These are phyloP conservation scores for Alternaria rosae DNA, from an alignment of 2,329 filamentous ascomycete species.

Conservation along the genomic window DNA sequence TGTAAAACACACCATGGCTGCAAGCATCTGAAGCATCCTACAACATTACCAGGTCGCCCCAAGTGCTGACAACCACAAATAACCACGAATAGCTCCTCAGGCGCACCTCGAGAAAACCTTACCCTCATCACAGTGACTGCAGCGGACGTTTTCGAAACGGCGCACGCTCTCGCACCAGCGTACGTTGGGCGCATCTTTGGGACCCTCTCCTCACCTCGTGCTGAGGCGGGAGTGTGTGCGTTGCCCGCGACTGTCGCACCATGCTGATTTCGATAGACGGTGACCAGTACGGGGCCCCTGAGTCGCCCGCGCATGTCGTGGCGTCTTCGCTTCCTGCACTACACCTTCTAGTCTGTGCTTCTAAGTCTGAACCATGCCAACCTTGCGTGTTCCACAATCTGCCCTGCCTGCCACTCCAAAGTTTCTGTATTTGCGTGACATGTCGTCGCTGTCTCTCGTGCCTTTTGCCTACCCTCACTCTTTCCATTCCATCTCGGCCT, in stretches of 20 bases:
- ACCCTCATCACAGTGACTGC: neutral
- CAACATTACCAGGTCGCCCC: neutral
- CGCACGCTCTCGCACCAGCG: neutral
- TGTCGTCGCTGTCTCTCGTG: conserved; percentile 26
- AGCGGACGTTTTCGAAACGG: neutral
- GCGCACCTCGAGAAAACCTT: neutral
- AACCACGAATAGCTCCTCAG: conserved; percentile 2
- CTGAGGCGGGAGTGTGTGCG: conserved; percentile 40
- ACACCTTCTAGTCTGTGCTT: conserved; percentile 30
- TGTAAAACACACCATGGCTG: conserved; percentile 30
- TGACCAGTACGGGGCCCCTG: conserved; percentile 26
- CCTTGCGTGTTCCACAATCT: conserved; percentile 35
- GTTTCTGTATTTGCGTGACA: conserved; percentile 35
- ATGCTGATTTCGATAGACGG: conserved; percentile 31
- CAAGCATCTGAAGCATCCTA: conserved; percentile 20
- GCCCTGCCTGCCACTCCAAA: conserved; percentile 31
- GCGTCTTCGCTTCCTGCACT: conserved; percentile 36
- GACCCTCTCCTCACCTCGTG: conserved; percentile 29
- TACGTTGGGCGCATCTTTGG: conserved; percentile 9
- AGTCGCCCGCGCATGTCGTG: conserved; percentile 29
- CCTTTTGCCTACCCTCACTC: conserved; percentile 24
- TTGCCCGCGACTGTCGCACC: conserved; percentile 41
- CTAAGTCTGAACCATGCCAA: conserved; percentile 23
- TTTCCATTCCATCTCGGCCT: conserved; percentile 19
- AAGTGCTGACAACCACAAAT: conserved; percentile 21